phyloP scores from a whole-genome alignment of 352 stramenopile genomes.

The Phytophthora sojae region DNA sequence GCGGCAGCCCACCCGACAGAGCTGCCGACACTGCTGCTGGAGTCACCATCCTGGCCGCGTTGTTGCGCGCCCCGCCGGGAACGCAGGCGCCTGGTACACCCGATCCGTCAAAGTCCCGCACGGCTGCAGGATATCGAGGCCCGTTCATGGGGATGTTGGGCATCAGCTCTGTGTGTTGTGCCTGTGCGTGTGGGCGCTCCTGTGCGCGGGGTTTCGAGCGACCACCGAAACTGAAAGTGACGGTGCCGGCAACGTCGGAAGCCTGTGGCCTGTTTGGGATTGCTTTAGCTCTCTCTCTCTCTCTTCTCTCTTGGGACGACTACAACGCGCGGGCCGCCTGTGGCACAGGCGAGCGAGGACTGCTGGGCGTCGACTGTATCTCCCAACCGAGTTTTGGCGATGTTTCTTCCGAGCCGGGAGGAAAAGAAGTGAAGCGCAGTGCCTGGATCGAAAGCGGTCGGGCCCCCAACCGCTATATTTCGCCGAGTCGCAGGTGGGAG shows the following conservation, averaged over 20 bases:
- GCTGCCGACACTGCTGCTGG: conserved; percentile 13
- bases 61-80: conserved; percentile 12
- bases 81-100: conserved; percentile 21
- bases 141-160: conserved; percentile 36
- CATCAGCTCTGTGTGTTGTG: conserved; percentile 9
- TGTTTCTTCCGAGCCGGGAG: conserved; percentile 31
- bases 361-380: conserved; percentile 2
- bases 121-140: conserved; percentile 26
- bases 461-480: conserved; percentile 23
- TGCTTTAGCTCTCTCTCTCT: conserved; percentile 12
- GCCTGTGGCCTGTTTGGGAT: not conserved
- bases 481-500: conserved; percentile 2
- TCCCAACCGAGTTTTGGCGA: conserved; percentile 16
- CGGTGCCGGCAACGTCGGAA: not conserved
- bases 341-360: conserved; percentile 34
- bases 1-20: conserved; percentile 3
- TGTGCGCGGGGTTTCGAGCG: conserved; percentile 10
- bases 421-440: conserved; percentile 35
- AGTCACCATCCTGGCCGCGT: conserved; percentile 5
- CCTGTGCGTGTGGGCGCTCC: not conserved
- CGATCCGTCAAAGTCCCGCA: conserved; percentile 24
- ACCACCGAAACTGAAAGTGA: conserved; percentile 38
- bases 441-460: not conserved
- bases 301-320: conserved; percentile 29
- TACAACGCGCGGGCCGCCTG: conserved; percentile 41